These are phyloP conservation scores for Berberis vulgaris DNA, from an alignment of 164 flowering plant species.

Conservation along the genomic window DNA sequence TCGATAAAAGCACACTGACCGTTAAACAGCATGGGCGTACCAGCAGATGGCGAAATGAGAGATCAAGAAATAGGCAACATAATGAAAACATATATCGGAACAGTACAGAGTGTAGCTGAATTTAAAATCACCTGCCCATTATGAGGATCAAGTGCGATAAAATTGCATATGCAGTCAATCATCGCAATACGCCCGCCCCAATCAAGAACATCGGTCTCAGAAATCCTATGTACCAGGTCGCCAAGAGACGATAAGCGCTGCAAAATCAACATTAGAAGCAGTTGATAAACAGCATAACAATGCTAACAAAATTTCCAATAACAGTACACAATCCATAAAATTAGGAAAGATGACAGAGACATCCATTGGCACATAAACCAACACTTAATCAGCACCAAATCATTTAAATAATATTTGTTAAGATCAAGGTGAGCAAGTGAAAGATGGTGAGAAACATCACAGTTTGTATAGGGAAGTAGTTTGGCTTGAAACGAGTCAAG, in stretches of 20 bases:
- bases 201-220: conserved; percentile 45
- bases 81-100: no score
- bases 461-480: no score
- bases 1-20: no score
- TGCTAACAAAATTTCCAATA: not conserved
- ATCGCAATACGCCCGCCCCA: conserved; percentile 79
- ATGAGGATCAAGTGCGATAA: conserved; percentile 52
- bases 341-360: not conserved
- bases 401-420: no score
- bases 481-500: no score
- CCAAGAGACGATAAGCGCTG: conserved; percentile 60
- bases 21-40: no score
- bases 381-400: no score
- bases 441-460: no score
- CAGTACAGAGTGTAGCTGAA: not conserved
- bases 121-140: conserved; percentile 64
- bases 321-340: not conserved
- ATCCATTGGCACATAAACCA: no score
- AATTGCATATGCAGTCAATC: conserved; percentile 69
- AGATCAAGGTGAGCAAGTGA: no score
- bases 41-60: no score
- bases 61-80: no score
- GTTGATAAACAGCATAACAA: not conserved
- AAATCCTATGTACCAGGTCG: conserved; percentile 49
- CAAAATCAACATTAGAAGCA: conserved; percentile 11